Conservation (phyloP, 768 basidiomycete species). For the Baorangia bicolor region DNA sequence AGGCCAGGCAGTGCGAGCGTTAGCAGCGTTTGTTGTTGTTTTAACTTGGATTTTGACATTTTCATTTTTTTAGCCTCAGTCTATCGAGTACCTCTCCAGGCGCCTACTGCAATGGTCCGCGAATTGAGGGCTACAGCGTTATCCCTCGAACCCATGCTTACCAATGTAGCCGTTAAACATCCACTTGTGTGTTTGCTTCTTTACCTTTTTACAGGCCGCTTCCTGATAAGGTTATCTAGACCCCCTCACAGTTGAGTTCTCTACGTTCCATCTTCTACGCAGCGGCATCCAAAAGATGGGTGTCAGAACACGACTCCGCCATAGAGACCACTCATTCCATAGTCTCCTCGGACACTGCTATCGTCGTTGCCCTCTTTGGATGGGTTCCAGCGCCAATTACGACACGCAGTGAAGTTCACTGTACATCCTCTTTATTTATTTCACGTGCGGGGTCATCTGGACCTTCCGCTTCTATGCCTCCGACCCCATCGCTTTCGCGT, state of each 20-base stretch:
- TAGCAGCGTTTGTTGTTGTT: slow-evolving; percentile 22
- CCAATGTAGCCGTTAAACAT: slow-evolving; percentile 61
- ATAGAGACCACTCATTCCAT: slow-evolving; percentile 6
- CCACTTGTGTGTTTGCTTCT: slow-evolving; percentile 55
- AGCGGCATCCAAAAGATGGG: slow-evolving; percentile 25
- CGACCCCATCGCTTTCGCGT: slow-evolving; percentile 33
- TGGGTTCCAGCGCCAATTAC: slow-evolving; percentile 41
- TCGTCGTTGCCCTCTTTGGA: slow-evolving; percentile 48
- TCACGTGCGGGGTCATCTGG: slow-evolving; percentile 27
- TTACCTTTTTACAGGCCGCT: not conserved
- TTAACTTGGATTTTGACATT: not conserved
- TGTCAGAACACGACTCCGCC: slow-evolving; percentile 27
- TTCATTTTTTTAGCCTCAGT: slow-evolving; percentile 48
- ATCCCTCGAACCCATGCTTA: slow-evolving; percentile 50
- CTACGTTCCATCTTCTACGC: slow-evolving; percentile 46
- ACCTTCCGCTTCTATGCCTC: slow-evolving; percentile 30
- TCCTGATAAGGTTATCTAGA: slow-evolving; percentile 40
- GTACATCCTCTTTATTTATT: slow-evolving; percentile 19
- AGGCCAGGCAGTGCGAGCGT: slow-evolving; percentile 78
- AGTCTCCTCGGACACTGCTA: slow-evolving; percentile 39
- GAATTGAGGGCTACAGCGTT: slow-evolving; percentile 58
- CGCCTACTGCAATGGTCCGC: slow-evolving; percentile 60
- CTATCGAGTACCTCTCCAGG: slow-evolving; percentile 70
- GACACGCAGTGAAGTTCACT: slow-evolving; percentile 10
- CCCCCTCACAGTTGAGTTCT: slow-evolving; percentile 53